These are phyloP conservation scores for Onygena corvina DNA, from an alignment of 2,329 filamentous ascomycete genomes.

Conservation along the genomic window DNA sequence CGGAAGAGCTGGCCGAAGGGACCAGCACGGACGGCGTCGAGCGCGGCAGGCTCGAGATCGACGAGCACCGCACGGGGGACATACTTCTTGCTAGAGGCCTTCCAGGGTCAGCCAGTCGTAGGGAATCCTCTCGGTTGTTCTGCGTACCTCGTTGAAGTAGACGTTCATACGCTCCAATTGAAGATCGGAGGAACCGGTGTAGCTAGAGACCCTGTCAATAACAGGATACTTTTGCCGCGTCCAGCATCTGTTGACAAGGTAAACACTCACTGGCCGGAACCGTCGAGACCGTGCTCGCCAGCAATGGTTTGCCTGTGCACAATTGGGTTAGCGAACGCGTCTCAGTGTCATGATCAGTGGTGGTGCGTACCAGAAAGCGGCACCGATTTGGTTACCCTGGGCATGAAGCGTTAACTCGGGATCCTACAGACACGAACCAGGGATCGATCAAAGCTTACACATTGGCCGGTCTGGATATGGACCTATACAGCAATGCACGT, in stretches of 20 bases:
- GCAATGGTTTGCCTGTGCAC: conserved; percentile 15
- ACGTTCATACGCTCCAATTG: conserved; percentile 16
- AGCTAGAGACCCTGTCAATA: conserved; percentile 7
- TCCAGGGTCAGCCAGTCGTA: conserved; percentile 8
- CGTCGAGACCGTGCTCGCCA: conserved; percentile 15
- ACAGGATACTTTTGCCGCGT: not conserved
- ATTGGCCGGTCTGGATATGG: conserved; percentile 99
- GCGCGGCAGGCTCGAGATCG: conserved; percentile 55
- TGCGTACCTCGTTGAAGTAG: conserved; percentile 14
- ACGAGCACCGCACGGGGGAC: conserved; percentile 70
- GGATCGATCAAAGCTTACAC: conserved; percentile 51
- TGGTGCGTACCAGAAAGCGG: conserved; percentile 80
- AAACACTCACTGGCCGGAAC: conserved; percentile 13
- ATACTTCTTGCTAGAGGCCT: conserved; percentile 14
- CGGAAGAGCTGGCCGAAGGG: conserved; percentile 94
- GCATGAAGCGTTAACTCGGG: conserved; percentile 22
- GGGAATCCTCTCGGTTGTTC: not conserved
- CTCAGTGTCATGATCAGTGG: not conserved
- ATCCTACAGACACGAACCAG: conserved; percentile 12
- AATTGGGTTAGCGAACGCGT: not conserved
- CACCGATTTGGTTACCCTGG: conserved; percentile 99
- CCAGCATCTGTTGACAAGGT: not conserved
- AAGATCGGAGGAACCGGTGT: conserved; percentile 14
- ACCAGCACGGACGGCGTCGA: conserved; percentile 13
- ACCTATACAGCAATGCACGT: conserved; percentile 50